A percentile compares a stretch with the other conserved stretches of the same genome.
Conservation (phyloP, 768 basidiomycete species). For the Phaeotremella fagi region DNA sequence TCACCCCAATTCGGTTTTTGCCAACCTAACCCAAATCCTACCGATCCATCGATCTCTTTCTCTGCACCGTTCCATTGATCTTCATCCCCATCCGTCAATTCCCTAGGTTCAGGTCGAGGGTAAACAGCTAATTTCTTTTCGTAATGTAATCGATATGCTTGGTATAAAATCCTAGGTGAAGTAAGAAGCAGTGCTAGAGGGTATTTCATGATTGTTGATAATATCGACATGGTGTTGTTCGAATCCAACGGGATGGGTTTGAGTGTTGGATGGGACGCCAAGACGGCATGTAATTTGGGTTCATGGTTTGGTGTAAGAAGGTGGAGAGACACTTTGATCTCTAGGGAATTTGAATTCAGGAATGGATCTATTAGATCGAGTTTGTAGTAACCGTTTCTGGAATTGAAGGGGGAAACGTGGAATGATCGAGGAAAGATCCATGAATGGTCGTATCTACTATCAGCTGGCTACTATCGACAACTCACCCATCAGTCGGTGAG, state of each 20-base stretch:
- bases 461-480: not conserved
- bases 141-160: conserved; percentile 63
- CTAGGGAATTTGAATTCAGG: conserved; percentile 36
- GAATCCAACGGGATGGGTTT: conserved; percentile 38
- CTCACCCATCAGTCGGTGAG: conserved; percentile 12
- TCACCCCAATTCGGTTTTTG: conserved; percentile 47
- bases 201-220: conserved; percentile 50
- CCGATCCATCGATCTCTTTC: conserved; percentile 12
- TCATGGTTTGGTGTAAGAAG: conserved; percentile 44
- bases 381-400: conserved; percentile 62
- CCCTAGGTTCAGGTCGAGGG: conserved; percentile 58
- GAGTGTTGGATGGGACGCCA: conserved; percentile 54
- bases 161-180: conserved; percentile 59
- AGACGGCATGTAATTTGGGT: conserved; percentile 58
- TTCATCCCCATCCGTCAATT: conserved; percentile 17
- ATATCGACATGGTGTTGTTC: conserved; percentile 3
- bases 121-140: conserved; percentile 57
- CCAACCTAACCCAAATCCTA: conserved; percentile 47
- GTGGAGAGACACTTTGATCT: conserved; percentile 26
- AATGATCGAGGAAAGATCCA: conserved; percentile 67
- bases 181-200: conserved; percentile 59
- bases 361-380: conserved; percentile 57
- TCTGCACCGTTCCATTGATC: conserved; percentile 38
- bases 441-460: conserved; percentile 52
- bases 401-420: conserved; percentile 74